phyloP scores from a whole-genome alignment of 2,329 filamentous ascomycete genomes.

The Paraphoma chrysanthemicola region DNA sequence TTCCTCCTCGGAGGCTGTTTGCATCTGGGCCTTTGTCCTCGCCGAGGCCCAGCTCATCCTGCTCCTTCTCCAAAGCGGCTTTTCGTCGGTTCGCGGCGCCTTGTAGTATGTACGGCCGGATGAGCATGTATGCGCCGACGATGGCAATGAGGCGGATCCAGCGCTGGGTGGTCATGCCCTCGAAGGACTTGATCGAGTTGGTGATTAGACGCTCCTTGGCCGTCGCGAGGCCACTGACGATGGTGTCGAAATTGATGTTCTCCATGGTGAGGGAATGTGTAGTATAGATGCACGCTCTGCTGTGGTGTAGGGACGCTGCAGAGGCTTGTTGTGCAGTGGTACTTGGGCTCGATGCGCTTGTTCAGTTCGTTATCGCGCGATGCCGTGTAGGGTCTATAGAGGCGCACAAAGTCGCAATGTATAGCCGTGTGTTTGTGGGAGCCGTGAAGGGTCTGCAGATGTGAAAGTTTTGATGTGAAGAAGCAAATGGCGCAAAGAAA shows the following conservation, averaged over 20 bases:
- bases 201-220: constrained; percentile 47
- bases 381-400: neutral
- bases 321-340: neutral
- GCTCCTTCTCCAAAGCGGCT: constrained; percentile 64
- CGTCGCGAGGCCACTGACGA: constrained; percentile 33
- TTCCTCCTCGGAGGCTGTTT: constrained; percentile 43
- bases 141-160: constrained; percentile 74
- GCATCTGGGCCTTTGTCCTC: constrained; percentile 40
- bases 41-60: constrained; percentile 48
- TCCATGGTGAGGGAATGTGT: neutral
- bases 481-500: neutral
- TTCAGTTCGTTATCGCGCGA: neutral
- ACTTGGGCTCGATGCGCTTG: neutral
- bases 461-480: neutral
- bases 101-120: constrained; percentile 75
- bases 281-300: neutral
- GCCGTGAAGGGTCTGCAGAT: neutral
- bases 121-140: constrained; percentile 74
- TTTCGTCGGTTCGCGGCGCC: constrained; percentile 69
- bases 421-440: neutral
- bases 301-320: too few species aligned
- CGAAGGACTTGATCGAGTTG: constrained; percentile 54
- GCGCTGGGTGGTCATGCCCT: constrained; percentile 52
- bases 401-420: neutral
- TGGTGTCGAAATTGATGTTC: constrained; percentile 7